These are phyloP conservation scores for Oryza longistaminata DNA, from an alignment of 176 grass and related monocot species.

Conservation along the genomic window DNA sequence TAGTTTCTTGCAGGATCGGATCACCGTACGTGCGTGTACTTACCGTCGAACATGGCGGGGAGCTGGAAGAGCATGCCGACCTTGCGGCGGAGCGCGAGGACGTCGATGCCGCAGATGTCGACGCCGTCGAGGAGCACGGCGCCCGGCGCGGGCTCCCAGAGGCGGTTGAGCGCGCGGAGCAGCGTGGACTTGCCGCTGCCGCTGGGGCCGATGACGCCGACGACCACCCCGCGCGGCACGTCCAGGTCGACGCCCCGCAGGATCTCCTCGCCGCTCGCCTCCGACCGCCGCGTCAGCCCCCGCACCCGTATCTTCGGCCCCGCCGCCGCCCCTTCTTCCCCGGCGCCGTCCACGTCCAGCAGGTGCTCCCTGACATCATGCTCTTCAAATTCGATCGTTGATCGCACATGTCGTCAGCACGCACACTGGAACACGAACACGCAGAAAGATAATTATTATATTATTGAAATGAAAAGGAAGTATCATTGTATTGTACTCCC, in stretches of 20 bases:
- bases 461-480: too few species aligned
- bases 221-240: constrained; percentile 65
- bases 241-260: constrained; percentile 62
- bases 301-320: constrained; percentile 64
- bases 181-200: constrained; percentile 99
- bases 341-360: constrained; percentile 50
- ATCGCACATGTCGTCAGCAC: background rate
- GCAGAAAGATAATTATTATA: too few species aligned
- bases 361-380: constrained; percentile 59
- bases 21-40: background rate
- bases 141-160: constrained; percentile 76
- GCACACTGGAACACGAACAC: too few species aligned
- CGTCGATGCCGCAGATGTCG: constrained; percentile 76
- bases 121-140: constrained; percentile 74
- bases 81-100: constrained; percentile 77
- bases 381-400: constrained; percentile 22
- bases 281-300: constrained; percentile 57
- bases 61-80: constrained; percentile 99
- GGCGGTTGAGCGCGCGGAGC: constrained; percentile 86
- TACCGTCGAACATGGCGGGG: constrained; percentile 94
- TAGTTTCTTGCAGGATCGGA: background rate
- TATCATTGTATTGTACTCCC: too few species aligned
- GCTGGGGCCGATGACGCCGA: constrained; percentile 93
- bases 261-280: constrained; percentile 62
- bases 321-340: background rate